Base-by-base conservation (phyloP, 495 filamentous ascomycete species). In the Amniculicola lignicola region DNA sequence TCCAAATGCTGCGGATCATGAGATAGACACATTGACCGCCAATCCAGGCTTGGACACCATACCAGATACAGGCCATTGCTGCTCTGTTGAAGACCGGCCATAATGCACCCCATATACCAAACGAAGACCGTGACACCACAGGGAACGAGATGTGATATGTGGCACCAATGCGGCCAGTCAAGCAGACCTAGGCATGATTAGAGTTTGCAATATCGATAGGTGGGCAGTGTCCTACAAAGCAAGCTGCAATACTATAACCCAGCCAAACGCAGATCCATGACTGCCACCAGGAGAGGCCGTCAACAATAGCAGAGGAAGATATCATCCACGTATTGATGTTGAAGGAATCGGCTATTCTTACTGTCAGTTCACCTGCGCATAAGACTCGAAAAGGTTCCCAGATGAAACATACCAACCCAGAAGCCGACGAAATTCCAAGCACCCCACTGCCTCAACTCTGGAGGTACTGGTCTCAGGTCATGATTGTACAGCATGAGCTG, bases 291-390 rank as follows among this genome's bases (percentile, higher is more conserved):
- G 89, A 88, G 40, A 96, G 75, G 5, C 90, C 87, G 51, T 71
- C 74, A 0, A 84, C 77, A 66, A 95, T 91, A 74, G 85, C 85
- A 3, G 88, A 85, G 11, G 88, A 91, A 0, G 85, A 82, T 57
- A 96, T 95, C 91, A 96, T 96, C 91, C 91, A 96, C 14, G 91
- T 96, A 70, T 96, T 96, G 69, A 96, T 94, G 69, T 96, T 96
- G 70, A 95, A 89, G 4, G 88, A 92, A 72, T 96, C 91, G 27
- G 91, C 89, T 59, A 31, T 28, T 9, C 14, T 14, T 29, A 7
- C 16, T 27, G 21, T 53, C 10, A 51, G 38, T 35, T 24, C 23
- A 9, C n/a, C 7, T 15, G 1, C 36, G 21, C 16, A 12, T 15
- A 2, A 9, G 11, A 39, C n/a, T 24, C 4, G 19, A 24, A 23